These are phyloP conservation scores for Dryas alaskensis DNA, from an alignment of 306 rosid genomes.

Conservation along the genomic window DNA sequence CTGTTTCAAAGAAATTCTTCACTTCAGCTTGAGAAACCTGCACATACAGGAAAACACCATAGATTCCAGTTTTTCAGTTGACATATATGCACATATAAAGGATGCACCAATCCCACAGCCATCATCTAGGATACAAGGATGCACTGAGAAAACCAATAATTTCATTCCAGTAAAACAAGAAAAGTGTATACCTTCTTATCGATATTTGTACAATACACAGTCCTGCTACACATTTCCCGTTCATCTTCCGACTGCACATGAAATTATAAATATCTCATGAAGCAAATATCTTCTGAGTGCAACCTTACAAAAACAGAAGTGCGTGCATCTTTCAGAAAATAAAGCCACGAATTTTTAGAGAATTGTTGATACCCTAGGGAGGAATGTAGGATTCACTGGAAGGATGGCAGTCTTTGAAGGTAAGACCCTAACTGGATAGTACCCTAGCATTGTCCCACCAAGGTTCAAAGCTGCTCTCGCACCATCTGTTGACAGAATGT, in stretches of 20 bases:
- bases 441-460: conserved; percentile 92
- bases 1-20: conserved; percentile 79
- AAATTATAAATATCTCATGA: conserved; percentile 19
- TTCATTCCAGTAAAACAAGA: neutral
- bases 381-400: conserved; percentile 97
- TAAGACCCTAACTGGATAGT: conserved; percentile 87
- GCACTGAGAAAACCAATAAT: conserved; percentile 1
- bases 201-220: conserved; percentile 95
- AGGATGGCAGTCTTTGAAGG: conserved; percentile 98
- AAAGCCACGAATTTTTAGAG: conserved; percentile 14
- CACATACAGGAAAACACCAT: conserved; percentile 16
- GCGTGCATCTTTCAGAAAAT: neutral
- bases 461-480: conserved; percentile 85
- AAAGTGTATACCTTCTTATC: conserved; percentile 69
- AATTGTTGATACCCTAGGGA: conserved; percentile 69
- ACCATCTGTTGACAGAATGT: conserved; percentile 60
- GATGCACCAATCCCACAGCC: neutral
- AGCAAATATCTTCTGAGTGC: conserved; percentile 8
- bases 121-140: conserved; percentile 1
- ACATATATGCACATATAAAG: neutral
- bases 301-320: neutral
- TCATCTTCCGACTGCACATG: conserved; percentile 84
- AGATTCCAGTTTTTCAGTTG: conserved; percentile 17
- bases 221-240: conserved; percentile 94
- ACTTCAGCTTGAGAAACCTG: conserved; percentile 95